phyloP scores from a whole-genome alignment of 345 rosid species.

The Erodium maritimum region DNA sequence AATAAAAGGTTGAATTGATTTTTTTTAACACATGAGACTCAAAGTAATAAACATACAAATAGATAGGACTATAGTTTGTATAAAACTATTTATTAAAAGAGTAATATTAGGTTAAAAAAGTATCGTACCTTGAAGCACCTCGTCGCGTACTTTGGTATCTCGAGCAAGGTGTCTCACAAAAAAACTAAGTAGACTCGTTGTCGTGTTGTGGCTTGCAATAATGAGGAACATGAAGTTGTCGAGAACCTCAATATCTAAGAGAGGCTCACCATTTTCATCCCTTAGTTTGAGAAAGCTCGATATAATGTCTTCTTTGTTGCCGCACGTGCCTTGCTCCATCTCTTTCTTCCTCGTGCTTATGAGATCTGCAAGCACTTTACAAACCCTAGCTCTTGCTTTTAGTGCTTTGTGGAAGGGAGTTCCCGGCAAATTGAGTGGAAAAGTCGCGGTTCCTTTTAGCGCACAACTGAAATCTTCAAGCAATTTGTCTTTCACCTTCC shows the following conservation, averaged over 20 bases:
- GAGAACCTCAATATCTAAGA: slow-evolving; percentile 3
- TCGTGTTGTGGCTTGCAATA: slow-evolving; percentile 11
- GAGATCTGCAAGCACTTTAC: neutral
- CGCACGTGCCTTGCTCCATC: neutral
- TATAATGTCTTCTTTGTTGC: slow-evolving; percentile 5
- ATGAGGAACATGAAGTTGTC: slow-evolving; percentile 5
- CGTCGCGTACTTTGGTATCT: slow-evolving; percentile 7
- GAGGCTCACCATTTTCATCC: too few species aligned
- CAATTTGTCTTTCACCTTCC: neutral
- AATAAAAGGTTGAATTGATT: too few species aligned
- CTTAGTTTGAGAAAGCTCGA: slow-evolving; percentile 2
- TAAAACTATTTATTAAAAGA: too few species aligned
- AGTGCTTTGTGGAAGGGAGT: slow-evolving; percentile 6
- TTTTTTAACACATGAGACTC: too few species aligned
- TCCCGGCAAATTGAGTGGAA: slow-evolving; percentile 1
- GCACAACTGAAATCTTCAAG: neutral
- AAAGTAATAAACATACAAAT: too few species aligned
- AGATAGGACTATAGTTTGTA: too few species aligned
- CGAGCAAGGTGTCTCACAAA: slow-evolving; percentile 4
- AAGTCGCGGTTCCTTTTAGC: neutral
- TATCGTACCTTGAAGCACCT: slow-evolving; percentile 11
- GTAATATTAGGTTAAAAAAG: too few species aligned
- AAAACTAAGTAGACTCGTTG: slow-evolving; percentile 4
- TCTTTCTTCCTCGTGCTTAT: neutral
- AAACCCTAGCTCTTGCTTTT: slow-evolving; percentile 1